Evolutionary conservation across 352 stramenopile genomes (phyloP).

Genomic region (Globisporangium acanthophoron): DNA sequence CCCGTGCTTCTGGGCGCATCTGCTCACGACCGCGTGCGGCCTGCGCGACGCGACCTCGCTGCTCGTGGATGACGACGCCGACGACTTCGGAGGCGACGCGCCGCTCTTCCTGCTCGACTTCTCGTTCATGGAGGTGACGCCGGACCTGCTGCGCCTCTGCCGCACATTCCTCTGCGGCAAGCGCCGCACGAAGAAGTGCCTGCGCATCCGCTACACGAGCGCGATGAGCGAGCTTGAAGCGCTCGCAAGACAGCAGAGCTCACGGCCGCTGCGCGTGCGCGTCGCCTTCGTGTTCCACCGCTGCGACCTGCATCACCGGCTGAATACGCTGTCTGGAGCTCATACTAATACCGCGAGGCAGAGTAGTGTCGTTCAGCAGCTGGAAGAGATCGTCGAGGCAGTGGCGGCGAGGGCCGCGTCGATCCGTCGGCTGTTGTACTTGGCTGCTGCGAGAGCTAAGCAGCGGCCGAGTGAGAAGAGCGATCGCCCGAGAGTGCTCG

Average conservation of each 20-base stretch:
- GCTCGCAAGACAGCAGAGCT: slow-evolving; percentile 7
- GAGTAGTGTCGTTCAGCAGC: neutral
- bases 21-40: slow-evolving; percentile 12
- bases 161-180: slow-evolving; percentile 18
- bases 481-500: too few relatives aligned
- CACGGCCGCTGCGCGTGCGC: neutral
- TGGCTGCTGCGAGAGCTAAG: neutral
- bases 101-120: slow-evolving; percentile 39
- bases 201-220: slow-evolving; percentile 19
- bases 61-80: slow-evolving; percentile 3
- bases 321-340: too few relatives aligned
- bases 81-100: neutral
- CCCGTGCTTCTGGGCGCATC: slow-evolving; percentile 28
- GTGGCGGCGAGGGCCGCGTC: neutral
- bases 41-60: neutral
- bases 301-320: neutral
- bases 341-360: too few relatives aligned
- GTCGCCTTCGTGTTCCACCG: slow-evolving; percentile 7
- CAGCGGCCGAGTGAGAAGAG: too few relatives aligned
- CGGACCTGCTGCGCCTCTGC: slow-evolving; percentile 23
- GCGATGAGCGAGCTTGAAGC: slow-evolving; percentile 18
- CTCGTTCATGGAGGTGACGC: slow-evolving; percentile 20
- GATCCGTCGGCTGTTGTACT: neutral
- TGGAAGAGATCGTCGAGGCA: neutral
- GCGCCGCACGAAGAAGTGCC: slow-evolving; percentile 14